A percentile compares a stretch with the other conserved stretches of the same genome.
phyloP scores from a whole-genome alignment of 257 asterid genomes.

The Avicennia marina region DNA sequence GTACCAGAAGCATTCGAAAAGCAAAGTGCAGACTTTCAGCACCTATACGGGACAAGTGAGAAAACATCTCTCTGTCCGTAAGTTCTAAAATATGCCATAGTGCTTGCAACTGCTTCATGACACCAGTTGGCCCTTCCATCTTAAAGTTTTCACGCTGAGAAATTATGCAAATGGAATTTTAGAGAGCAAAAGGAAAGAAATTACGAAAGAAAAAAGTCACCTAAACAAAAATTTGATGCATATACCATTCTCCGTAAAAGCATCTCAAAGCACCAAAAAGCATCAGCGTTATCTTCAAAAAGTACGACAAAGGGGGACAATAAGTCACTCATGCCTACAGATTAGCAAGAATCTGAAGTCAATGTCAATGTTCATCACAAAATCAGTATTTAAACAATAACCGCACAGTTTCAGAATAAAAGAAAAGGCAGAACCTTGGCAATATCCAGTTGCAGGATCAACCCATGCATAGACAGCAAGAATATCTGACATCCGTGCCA shows the following conservation, averaged over 20 bases:
- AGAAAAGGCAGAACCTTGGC: conserved; percentile 66
- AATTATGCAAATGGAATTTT: conserved; percentile 1
- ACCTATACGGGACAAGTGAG: conserved; percentile 79
- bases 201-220: conserved; percentile 3
- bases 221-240: not conserved
- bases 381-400: too few species aligned
- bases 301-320: conserved; percentile 97
- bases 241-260: conserved; percentile 90
- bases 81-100: conserved; percentile 90
- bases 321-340: conserved; percentile 93
- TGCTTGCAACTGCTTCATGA: conserved; percentile 94
- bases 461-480: conserved; percentile 99
- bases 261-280: conserved; percentile 99
- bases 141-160: conserved; percentile 87
- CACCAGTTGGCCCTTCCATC: conserved; percentile 98
- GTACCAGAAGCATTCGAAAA: conserved; percentile 96
- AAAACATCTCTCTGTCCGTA: conserved; percentile 81
- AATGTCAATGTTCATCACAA: conserved; percentile 15
- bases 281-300: conserved; percentile 96
- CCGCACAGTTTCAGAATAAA: too few species aligned
- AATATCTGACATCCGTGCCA: conserved; percentile 98
- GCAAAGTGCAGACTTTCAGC: conserved; percentile 99
- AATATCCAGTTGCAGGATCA: conserved; percentile 97
- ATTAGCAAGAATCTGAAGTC: conserved; percentile 21
- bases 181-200: conserved; percentile 20